These are phyloP conservation scores for Cylindrotheca closterium DNA, from an alignment of 108 stramenopile species.

Conservation along the genomic window DNA sequence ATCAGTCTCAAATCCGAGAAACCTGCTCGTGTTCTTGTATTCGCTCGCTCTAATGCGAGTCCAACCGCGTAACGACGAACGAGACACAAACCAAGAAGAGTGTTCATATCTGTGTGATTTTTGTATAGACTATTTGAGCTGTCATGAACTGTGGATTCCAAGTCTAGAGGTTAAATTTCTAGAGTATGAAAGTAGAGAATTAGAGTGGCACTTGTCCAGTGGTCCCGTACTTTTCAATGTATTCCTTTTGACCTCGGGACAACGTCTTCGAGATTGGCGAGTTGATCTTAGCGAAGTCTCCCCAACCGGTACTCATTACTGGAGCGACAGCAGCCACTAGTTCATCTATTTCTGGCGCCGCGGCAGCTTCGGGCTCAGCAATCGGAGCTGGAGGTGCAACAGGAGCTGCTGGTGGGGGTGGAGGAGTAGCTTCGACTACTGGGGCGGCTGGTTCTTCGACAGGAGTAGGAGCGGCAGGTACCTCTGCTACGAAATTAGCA, in stretches of 20 bases:
- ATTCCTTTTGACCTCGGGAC: conserved; percentile 62
- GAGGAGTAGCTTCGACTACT: conserved; percentile 28
- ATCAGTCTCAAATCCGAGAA: conserved; percentile 58
- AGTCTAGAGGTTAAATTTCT: too few relatives aligned
- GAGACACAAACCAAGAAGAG: too few relatives aligned
- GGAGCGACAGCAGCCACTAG: conserved; percentile 38
- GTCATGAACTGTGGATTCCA: too few relatives aligned
- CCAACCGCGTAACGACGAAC: conserved; percentile 2
- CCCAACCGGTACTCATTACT: conserved; percentile 48
- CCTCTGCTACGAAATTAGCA: conserved; percentile 56
- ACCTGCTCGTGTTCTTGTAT: conserved; percentile 42
- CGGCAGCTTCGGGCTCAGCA: conserved; percentile 20
- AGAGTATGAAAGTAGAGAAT: too few relatives aligned
- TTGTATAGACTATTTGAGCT: too few relatives aligned
- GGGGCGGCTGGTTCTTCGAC: conserved; percentile 27
- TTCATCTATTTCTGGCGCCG: conserved; percentile 22
- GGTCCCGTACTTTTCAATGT: conserved; percentile 75
- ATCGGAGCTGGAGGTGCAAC: conserved; percentile 21
- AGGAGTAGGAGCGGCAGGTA: conserved; percentile 29
- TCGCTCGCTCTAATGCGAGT: conserved; percentile 24
- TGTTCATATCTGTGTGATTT: too few relatives aligned
- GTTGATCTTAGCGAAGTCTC: conserved; percentile 51
- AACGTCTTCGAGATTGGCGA: conserved; percentile 76
- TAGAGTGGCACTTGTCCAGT: conserved; percentile 74
- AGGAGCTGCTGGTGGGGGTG: conserved; percentile 26